Conservation (phyloP, 768 basidiomycete species). For the Boletus eberwhitei region DNA sequence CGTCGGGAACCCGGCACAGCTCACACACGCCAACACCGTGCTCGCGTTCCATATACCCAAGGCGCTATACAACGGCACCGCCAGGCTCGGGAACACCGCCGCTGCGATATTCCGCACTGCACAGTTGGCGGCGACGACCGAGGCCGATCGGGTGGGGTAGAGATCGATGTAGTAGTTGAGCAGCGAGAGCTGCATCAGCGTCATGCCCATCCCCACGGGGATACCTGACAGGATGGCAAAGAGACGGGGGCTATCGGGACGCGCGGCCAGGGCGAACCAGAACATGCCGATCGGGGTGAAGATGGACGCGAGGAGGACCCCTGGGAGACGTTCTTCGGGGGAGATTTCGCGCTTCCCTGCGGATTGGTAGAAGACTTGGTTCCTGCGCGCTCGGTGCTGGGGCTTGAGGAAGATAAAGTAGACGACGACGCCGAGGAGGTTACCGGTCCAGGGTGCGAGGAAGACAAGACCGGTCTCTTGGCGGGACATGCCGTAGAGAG, state of each 20-base stretch:
- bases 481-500: slow-evolving; percentile 24
- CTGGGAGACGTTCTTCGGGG: slow-evolving; percentile 29
- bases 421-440: slow-evolving; percentile 24
- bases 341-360: slow-evolving; percentile 21
- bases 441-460: slow-evolving; percentile 25
- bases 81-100: slow-evolving; percentile 24
- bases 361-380: slow-evolving; percentile 17
- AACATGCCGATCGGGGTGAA: slow-evolving; percentile 29
- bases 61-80: slow-evolving; percentile 20
- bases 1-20: slow-evolving; percentile 24
- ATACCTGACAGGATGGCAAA: slow-evolving; percentile 22
- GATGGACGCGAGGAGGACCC: slow-evolving; percentile 22
- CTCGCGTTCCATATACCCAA: slow-evolving; percentile 21
- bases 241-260: slow-evolving; percentile 4
- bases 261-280: slow-evolving; percentile 26
- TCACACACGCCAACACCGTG: slow-evolving; percentile 18
- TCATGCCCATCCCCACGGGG: slow-evolving; percentile 30
- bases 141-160: slow-evolving; percentile 29
- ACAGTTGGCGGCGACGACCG: slow-evolving; percentile 28
- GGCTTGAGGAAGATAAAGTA: slow-evolving; percentile 28
- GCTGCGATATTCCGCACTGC: slow-evolving; percentile 21
- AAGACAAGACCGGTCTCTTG: slow-evolving; percentile 23
- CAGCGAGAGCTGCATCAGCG: slow-evolving; percentile 25
- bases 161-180: slow-evolving; percentile 31
- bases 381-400: slow-evolving; percentile 12